Evolutionary conservation across 257 asterid species (phyloP), one percentile per base, ranked within the genome.

Genomic region (Penstemon davidsonii): DNA sequence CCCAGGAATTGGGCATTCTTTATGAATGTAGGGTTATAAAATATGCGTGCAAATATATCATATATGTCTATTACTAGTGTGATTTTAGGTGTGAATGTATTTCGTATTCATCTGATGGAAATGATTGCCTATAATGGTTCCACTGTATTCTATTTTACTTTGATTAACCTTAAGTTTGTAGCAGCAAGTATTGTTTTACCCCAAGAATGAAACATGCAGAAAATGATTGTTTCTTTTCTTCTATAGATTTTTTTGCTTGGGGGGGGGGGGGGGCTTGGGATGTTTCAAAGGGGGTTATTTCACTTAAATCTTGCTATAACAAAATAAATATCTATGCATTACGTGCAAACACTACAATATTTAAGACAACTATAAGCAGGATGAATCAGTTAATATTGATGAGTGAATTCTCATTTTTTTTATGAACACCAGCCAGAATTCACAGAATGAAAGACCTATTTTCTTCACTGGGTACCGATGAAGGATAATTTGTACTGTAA

Each of bases 1-100:
- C 72, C 94, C 88, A 4, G 90, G 88, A 39, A 84, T 84, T 51
- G 90, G 94, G 5, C 84, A 87, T 71, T 69, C 74, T 55, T 49
- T 67, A 5, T 58, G 71, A 62, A 57, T 18, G 18, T 45, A 65
- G 71, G 76, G 66, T 25, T 73, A 36, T 46, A 66, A 5, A 43
- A 36, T 49, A 5, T 25, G 58, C 57, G 59, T n/a, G 59, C 45
- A 25, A 44, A 9, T 3, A 47, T 44, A 61, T 25, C 33, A 25
- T 43, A 40, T 49, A 3, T 15, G 37, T 75, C 40, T 59, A 33
- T 47, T 7, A 38, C 9, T 38, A 45, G 25, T 55, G 6, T 46
- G 9, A 47, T 58, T 50, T 64, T 37, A 64, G 52, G 53, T 64
- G 62, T 70, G 70, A 37, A 61, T 52, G 51, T 58, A 59, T 42